These are phyloP conservation scores for Penicillium coprophilum DNA, from an alignment of 495 filamentous ascomycete genomes.

Conservation along the genomic window DNA sequence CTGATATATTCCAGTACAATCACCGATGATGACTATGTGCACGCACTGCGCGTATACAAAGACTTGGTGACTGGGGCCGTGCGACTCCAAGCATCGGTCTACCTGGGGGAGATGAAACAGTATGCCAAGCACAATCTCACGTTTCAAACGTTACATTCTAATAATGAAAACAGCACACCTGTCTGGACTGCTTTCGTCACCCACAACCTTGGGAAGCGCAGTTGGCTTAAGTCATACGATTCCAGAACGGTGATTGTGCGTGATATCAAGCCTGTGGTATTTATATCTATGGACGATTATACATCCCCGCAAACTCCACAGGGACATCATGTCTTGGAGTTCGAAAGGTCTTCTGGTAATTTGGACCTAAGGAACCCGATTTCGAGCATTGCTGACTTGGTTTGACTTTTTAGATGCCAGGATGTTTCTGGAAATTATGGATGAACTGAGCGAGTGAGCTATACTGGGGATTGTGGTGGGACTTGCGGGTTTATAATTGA, in stretches of 20 bases:
- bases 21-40: constrained; percentile 65
- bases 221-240: constrained; percentile 56
- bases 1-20: constrained; percentile 57
- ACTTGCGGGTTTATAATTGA: not conserved
- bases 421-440: constrained; percentile 31
- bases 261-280: constrained; percentile 60
- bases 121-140: constrained; percentile 20
- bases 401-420: constrained; percentile 34
- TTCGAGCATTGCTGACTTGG: not conserved
- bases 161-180: constrained; percentile 43
- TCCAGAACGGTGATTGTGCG: constrained; percentile 57
- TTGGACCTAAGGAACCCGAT: not conserved
- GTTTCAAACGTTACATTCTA: not conserved
- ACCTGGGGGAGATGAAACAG: constrained; percentile 42
- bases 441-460: constrained; percentile 19
- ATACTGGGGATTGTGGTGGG: not conserved
- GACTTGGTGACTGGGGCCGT: constrained; percentile 64
- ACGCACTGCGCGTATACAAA: constrained; percentile 69
- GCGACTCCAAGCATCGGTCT: constrained; percentile 53
- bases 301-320: constrained; percentile 30
- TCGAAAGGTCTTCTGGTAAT: constrained; percentile 36
- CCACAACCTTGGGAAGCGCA: constrained; percentile 51
- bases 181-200: constrained; percentile 81
- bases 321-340: constrained; percentile 44
- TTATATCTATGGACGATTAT: constrained; percentile 57